phyloP scores from a whole-genome alignment of 139 green algal species.

The Chlamydomonas schloesseri region DNA sequence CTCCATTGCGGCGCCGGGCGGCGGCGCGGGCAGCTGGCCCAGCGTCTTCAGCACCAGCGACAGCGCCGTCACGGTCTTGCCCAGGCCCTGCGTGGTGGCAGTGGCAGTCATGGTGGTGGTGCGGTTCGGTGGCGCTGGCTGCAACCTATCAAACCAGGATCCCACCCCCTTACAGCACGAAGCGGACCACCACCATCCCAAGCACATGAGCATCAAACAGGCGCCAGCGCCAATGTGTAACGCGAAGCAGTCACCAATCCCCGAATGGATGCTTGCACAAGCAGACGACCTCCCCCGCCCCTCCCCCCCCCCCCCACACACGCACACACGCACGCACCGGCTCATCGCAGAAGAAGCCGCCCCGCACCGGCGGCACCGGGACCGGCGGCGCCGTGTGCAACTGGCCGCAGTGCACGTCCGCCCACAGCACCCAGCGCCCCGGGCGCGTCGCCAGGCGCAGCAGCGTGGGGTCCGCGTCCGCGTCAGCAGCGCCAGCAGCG shows the following conservation, averaged over 20 bases:
- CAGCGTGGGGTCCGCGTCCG: neutral
- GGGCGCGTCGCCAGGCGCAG: neutral
- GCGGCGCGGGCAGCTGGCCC: constrained; percentile 55
- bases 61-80: constrained; percentile 92
- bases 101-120: no score
- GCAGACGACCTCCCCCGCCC: neutral
- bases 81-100: constrained; percentile 76
- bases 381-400: neutral
- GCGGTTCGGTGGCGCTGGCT: no score
- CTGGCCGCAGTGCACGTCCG: constrained; percentile 6
- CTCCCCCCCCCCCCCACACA: neutral
- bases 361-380: constrained; percentile 62
- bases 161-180: no score
- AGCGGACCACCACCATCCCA: no score
- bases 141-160: no score
- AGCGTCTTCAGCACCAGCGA: constrained; percentile 84
- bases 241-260: no score
- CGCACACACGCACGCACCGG: constrained; percentile 62
- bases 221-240: no score
- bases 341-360: constrained; percentile 94
- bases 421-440: constrained; percentile 15
- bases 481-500: no score
- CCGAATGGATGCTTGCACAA: no score
- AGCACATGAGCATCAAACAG: no score
- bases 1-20: constrained; percentile 1